These are phyloP conservation scores for Choiromyces venosus DNA, from an alignment of 495 filamentous ascomycete species.

Conservation along the genomic window DNA sequence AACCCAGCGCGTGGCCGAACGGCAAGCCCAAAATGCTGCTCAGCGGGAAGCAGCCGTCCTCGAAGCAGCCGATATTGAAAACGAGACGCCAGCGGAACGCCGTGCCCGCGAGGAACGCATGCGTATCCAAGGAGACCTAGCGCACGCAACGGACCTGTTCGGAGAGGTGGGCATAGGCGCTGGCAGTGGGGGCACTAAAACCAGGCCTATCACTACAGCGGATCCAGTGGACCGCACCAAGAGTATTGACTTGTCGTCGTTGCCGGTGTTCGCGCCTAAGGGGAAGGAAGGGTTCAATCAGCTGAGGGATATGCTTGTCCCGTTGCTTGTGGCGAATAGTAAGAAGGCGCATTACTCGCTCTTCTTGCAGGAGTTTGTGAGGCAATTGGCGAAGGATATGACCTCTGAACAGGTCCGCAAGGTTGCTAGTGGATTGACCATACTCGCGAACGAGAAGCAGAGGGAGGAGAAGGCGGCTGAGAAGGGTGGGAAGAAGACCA, in stretches of 20 bases:
- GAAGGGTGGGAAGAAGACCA: conserved; percentile 93
- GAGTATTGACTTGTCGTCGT: conserved; percentile 68
- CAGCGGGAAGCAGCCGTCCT: conserved; percentile 50
- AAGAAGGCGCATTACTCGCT: conserved; percentile 87
- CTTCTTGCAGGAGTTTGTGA: conserved; percentile 86
- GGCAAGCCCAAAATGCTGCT: conserved; percentile 49
- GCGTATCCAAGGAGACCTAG: conserved; percentile 66
- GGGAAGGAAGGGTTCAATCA: conserved; percentile 78
- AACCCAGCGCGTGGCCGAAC: conserved; percentile 80
- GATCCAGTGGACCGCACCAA: conserved; percentile 67
- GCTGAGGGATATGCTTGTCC: conserved; percentile 67
- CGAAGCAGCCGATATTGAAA: conserved; percentile 56
- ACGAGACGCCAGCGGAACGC: conserved; percentile 65
- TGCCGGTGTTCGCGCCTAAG: conserved; percentile 81
- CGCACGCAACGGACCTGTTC: conserved; percentile 89
- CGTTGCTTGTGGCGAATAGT: conserved; percentile 62
- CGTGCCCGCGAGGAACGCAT: conserved; percentile 66
- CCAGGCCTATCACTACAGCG: conserved; percentile 56
- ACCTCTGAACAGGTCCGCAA: conserved; percentile 92
- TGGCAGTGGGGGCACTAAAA: conserved; percentile 50
- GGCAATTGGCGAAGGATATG: conserved; percentile 80
- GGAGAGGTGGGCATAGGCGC: conserved; percentile 65
- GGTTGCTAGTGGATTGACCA: conserved; percentile 74
- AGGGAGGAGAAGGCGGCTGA: conserved; percentile 94
- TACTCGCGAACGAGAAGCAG: conserved; percentile 94